These are phyloP conservation scores for Barnettozyma populi DNA, from an alignment of 805 yeast species.

Conservation along the genomic window DNA sequence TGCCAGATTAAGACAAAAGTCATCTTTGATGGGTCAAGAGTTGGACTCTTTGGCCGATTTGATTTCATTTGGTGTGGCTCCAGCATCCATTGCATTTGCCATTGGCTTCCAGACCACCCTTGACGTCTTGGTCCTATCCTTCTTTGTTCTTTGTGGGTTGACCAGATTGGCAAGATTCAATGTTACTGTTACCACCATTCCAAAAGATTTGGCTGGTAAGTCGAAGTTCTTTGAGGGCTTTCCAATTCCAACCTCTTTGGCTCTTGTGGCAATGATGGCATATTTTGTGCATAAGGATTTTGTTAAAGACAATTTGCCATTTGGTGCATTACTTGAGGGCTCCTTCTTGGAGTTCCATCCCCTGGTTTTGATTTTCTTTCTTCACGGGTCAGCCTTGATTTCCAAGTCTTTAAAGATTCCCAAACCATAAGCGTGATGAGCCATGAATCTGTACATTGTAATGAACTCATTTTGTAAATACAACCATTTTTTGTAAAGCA, in stretches of 20 bases:
- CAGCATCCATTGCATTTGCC: slow-evolving; percentile 87
- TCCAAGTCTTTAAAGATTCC: slow-evolving; percentile 89
- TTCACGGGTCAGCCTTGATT: slow-evolving; percentile 89
- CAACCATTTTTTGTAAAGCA: neutral
- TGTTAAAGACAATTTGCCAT: slow-evolving; percentile 55
- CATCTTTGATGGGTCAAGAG: slow-evolving; percentile 95
- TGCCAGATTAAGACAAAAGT: slow-evolving; percentile 87
- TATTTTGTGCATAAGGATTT: slow-evolving; percentile 47
- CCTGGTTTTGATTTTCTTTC: slow-evolving; percentile 50
- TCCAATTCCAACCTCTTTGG: slow-evolving; percentile 87
- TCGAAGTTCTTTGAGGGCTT: slow-evolving; percentile 92
- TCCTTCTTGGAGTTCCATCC: slow-evolving; percentile 72
- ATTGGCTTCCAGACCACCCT: slow-evolving; percentile 82
- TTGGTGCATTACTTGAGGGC: slow-evolving; percentile 54
- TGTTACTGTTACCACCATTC: slow-evolving; percentile 87
- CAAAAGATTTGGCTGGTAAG: slow-evolving; percentile 85
- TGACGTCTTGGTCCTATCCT: slow-evolving; percentile 71
- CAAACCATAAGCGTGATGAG: slow-evolving; percentile 45
- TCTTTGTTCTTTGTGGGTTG: slow-evolving; percentile 89
- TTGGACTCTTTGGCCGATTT: slow-evolving; percentile 94
- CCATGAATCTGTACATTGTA: neutral
- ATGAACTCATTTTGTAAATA: neutral
- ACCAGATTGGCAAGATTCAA: slow-evolving; percentile 93
- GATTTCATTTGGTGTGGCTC: slow-evolving; percentile 92
- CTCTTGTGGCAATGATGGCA: slow-evolving; percentile 70